These are phyloP conservation scores for Chaetomiaceae sp. DNA, from an alignment of 2,329 filamentous ascomycete genomes.

Conservation along the genomic window DNA sequence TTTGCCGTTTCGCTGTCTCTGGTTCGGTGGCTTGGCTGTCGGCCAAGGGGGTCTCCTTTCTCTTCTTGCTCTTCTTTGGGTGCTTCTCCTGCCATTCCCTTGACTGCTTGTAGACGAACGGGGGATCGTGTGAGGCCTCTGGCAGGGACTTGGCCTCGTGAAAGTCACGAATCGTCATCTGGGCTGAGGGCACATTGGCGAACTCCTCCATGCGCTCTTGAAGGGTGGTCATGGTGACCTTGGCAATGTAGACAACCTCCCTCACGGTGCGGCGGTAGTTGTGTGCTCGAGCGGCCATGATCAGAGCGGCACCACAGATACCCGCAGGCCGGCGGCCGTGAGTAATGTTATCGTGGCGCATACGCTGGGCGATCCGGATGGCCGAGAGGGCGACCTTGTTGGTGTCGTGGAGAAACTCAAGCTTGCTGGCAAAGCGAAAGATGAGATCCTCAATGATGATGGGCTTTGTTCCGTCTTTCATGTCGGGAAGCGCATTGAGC, in stretches of 20 bases:
- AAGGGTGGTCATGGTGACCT: slow-evolving; percentile 90
- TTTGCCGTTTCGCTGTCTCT: slow-evolving; percentile 19
- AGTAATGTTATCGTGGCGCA: slow-evolving; percentile 97
- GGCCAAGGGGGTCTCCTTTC: slow-evolving; percentile 20
- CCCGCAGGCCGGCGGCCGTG: slow-evolving; percentile 90
- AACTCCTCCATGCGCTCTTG: slow-evolving; percentile 90
- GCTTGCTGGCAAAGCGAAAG: slow-evolving; percentile 80
- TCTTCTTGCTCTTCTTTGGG: slow-evolving; percentile 42
- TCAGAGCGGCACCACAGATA: slow-evolving; percentile 87
- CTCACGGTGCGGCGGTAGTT: slow-evolving; percentile 90
- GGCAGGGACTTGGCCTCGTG: slow-evolving; percentile 54
- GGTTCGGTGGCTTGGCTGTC: slow-evolving; percentile 16
- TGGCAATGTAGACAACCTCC: slow-evolving; percentile 97
- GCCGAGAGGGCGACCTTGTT: slow-evolving; percentile 85
- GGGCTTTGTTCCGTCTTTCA: slow-evolving; percentile 50
- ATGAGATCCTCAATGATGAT: slow-evolving; percentile 88
- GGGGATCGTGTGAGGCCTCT: slow-evolving; percentile 64
- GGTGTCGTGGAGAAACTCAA: slow-evolving; percentile 81
- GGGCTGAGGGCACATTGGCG: slow-evolving; percentile 76
- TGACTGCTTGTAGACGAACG: slow-evolving; percentile 68
- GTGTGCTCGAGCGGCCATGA: slow-evolving; percentile 95
- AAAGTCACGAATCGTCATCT: slow-evolving; percentile 79
- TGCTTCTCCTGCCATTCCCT: slow-evolving; percentile 47
- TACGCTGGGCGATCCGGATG: slow-evolving; percentile 78
- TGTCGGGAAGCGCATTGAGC: slow-evolving; percentile 62